Conservation (phyloP, 2,329 filamentous ascomycete species). For the Sporothrix mexicana region DNA sequence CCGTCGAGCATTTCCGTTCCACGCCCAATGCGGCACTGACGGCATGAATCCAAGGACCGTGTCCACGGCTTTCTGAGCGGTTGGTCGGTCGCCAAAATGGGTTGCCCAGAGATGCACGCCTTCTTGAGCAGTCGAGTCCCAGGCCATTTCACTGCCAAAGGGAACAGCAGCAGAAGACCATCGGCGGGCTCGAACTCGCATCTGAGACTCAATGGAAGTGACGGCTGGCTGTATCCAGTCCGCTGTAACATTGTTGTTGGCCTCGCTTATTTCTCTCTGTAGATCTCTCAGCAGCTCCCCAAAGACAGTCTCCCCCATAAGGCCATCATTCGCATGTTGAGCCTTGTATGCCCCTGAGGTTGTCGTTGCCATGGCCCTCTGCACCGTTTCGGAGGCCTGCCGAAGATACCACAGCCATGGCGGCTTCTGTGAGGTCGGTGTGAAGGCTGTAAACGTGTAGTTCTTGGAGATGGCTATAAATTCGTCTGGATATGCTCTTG, state of each 20-base stretch:
- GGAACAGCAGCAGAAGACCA: background rate
- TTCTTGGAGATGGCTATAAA: background rate
- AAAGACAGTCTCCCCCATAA: background rate
- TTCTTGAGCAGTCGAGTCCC: background rate
- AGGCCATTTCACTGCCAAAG: background rate
- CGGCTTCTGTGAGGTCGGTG: background rate
- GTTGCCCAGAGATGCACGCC: background rate
- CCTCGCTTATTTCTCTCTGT: background rate
- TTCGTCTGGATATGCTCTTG: background rate
- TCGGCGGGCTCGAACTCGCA: background rate
- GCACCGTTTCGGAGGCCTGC: background rate
- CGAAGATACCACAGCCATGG: background rate
- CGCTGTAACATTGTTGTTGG: background rate
- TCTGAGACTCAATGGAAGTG: background rate
- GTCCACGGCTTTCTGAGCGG: background rate
- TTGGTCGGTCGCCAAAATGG: background rate
- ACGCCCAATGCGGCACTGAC: slow-evolving; percentile 65
- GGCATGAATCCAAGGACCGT: slow-evolving; percentile 56
- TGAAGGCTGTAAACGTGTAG: background rate
- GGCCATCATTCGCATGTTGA: background rate
- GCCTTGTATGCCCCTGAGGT: background rate
- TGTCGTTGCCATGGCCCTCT: background rate
- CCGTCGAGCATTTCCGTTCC: slow-evolving; percentile 65
- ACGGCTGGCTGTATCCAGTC: background rate
- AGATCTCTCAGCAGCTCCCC: background rate